phyloP scores from a whole-genome alignment of 1,284 basidiomycete genomes.

The Ustilago nuda region DNA sequence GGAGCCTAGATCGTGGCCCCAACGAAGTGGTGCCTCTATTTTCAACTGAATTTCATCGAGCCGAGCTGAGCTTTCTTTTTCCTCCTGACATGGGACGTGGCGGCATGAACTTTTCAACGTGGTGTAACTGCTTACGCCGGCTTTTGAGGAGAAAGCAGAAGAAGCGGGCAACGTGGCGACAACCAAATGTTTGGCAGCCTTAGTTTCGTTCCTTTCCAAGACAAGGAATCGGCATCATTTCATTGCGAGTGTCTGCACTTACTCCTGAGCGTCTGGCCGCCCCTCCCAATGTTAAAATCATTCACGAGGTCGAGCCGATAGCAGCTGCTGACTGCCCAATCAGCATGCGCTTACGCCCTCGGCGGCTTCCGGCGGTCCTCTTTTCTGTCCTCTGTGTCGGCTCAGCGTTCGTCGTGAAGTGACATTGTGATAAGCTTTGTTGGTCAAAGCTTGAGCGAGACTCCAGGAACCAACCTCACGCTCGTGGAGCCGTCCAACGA shows the following conservation, averaged over 20 bases:
- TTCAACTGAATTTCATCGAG: not conserved
- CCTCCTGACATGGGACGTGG: conserved; percentile 19
- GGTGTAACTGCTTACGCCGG: not conserved
- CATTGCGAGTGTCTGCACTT: too few relatives aligned
- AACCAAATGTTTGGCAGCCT: not conserved
- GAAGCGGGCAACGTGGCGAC: not conserved
- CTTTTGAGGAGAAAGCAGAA: not conserved
- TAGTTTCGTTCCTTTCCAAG: not conserved
- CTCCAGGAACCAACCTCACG: not conserved
- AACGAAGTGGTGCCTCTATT: too few relatives aligned
- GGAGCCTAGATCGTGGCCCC: too few relatives aligned
- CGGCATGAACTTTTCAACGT: not conserved
- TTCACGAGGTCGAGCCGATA: not conserved
- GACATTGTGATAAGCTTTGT: not conserved
- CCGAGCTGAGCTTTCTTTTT: conserved; percentile 7
- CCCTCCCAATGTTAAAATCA: too few relatives aligned
- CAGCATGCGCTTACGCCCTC: not conserved
- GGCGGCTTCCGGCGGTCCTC: not conserved
- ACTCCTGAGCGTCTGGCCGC: too few relatives aligned
- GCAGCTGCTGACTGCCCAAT: not conserved
- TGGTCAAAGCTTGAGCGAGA: not conserved
- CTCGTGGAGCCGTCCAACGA: not conserved
- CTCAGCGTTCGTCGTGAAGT: not conserved
- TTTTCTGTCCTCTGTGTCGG: not conserved
- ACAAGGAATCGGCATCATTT: not conserved